Evolutionary conservation across 2,329 filamentous ascomycete species (phyloP), one percentile per base, ranked within the genome.

Genomic region (Coniochaeta sp.): DNA sequence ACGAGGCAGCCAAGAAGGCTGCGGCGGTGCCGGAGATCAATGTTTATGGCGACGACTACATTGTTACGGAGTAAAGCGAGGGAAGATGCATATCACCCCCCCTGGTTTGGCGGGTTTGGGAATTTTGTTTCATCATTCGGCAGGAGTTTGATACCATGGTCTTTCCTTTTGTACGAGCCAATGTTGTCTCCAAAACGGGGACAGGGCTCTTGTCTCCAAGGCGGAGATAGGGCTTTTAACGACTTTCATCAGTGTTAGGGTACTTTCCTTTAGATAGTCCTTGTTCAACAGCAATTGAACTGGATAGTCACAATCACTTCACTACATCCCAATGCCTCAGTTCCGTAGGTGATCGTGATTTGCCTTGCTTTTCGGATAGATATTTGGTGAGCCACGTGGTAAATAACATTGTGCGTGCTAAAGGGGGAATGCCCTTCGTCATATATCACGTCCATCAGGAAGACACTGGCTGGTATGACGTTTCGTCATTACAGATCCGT

Each of bases 281-380:
- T 50, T 8, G 24, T 47, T 47, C 22, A 52, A 17, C 3, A 52
- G 3, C 3, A 31, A 22, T 28, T 52, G 47, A 52, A 52, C 14
- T n/a, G 26, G 47, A 52, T 22, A 75, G 58, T 73, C 75, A 60
- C 78, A 79, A 47, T 47, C 43, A 47, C 43, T 47, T 26, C 8
- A 47, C 40, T 44, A 19, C 4, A 14, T 26, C 24, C 43, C 8
- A 22, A 17, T 47, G 43, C 26, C 22, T 22, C 43, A 40, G 14
- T 6, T 38, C 16, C 36, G 36, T 38, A 6, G 36, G 16, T 38
- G 11, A 24, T 24, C 19, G 26, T 31, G 8, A 33, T 55, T 17
- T n/a, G 16, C n/a, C n/a, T n/a, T n/a, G n/a, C n/a, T n/a, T n/a
- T n/a, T n/a, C n/a, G n/a, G n/a, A n/a, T n/a, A n/a, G n/a, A n/a